Evolutionary conservation across 2,329 filamentous ascomycete genomes (phyloP), one percentile per base, ranked within the genome.

Genomic region (Aspergillus novoparasiticus): DNA sequence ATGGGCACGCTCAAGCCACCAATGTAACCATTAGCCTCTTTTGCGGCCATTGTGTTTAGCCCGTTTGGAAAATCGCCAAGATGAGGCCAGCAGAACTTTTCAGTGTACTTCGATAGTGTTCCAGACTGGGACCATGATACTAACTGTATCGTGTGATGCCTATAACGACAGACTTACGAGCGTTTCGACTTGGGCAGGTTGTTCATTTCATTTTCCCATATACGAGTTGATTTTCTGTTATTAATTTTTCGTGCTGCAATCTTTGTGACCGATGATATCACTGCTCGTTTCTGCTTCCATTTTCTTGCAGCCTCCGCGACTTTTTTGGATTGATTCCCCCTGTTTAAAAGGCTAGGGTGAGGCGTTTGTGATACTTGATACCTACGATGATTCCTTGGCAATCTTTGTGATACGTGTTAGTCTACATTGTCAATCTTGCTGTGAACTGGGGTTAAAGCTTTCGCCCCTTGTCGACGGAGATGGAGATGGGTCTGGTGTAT

Each of bases 361-460:
- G 68, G 68, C 60, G 64, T 69, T 67, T 63, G 54, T 64, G 61
- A 45, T 55, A 53, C 60, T 62, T 64, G 66, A 69, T 69, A 69
- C 67, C 64, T 66, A 56, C 57, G 50, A 57, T 61, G 46, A 53
- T 60, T 23, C 57, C 60, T 57, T 39, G 32, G 48, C 60, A 45
- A 58, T 58, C 57, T 45, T 55, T 61, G 48, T 57, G 28, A 39
- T 63, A 19, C 36, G 41, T 48, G 43, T 34, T 63, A 46, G 12
- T 63, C 21, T 64, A 21, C 16, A 45, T 54, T 54, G n/a, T 21
- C 51, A 30, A 54, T 54, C 11, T 34, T 30, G 21, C 21, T 23
- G 28, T 23, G 51, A 36, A 21, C 11, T 16, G 51, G 30, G n/a
- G 16, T 19, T 54, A n/a, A 3, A 54, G 19, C 8, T 30, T 23